Base-by-base conservation (phyloP, 2,329 filamentous ascomycete species). In the Purpureocillium lavendulum region DNA sequence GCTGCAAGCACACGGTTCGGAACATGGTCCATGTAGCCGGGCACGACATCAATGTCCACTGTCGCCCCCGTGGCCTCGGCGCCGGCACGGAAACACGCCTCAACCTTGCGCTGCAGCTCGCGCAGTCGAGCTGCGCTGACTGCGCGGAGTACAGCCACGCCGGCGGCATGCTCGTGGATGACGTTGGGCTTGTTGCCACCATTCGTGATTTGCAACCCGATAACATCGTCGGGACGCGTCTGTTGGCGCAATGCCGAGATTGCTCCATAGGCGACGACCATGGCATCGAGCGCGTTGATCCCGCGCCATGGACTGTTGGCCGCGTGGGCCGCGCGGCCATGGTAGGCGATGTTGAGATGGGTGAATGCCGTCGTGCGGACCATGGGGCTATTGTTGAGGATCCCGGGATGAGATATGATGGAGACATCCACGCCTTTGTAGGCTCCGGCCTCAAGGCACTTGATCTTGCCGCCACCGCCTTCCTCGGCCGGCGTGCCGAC, bases 251-350 rank as follows among this genome's bases (percentile, higher is more conserved):
- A 60, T 6, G 71, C 59, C 0, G 69, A 65, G 6, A 78, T 51
- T 33, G 58, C 58, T 36, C 64, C 66, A 49, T 71, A 71, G 6
- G 60, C 66, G 1, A 63, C 59, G 3, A 79, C 58, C 16, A 75
- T 48, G 1, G 73, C 74, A 49, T 80, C 75, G 2, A 78, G 64
- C 0, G 74, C 74, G 49, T 79, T 79, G 48, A 73, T 62, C 1
- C 75, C 74, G 5, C 72, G 61, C 73, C 73, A 78, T 0, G 74
- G 75, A 24, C 63, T 69, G 1, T 65, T 64, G 3, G 71, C 73
- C 0, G 74, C 74, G 46, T 78, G 74, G 1, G 75, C 73, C 39
- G 70, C 69, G 30, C 64, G 66, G 5, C 75, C 76, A 9, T 67
- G 64, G 48, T 71, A 77, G 44, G 70, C 69, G 4, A 69, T 71